A percentile compares a stretch with the other conserved stretches of the same genome.
These are phyloP conservation scores for Trichoderma gracile DNA, from an alignment of 2,329 filamentous ascomycete species.

Conservation along the genomic window DNA sequence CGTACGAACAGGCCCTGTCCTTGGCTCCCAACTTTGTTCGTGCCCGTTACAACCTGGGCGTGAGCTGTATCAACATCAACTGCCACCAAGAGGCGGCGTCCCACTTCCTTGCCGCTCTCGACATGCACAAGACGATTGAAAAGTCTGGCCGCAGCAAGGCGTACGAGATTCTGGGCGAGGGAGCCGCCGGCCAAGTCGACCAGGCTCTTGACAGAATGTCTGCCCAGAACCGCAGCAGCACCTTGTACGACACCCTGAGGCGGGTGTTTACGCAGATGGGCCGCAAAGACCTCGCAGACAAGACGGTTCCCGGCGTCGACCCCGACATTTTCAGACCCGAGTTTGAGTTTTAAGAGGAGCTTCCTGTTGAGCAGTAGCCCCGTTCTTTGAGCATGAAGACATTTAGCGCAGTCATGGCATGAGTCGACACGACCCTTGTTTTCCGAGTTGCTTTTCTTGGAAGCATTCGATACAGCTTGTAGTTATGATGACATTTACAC, in stretches of 20 bases:
- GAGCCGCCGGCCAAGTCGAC: constrained; percentile 52
- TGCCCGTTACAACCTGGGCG: constrained; percentile 93
- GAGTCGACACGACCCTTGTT: background rate
- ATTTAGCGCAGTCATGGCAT: constrained; percentile 11
- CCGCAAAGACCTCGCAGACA: constrained; percentile 80
- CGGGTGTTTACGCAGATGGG: constrained; percentile 98
- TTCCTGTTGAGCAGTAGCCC: background rate
- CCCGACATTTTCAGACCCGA: constrained; percentile 84
- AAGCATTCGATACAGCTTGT: background rate
- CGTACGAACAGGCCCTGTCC: constrained; percentile 88
- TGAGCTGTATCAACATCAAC: constrained; percentile 95
- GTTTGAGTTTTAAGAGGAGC: constrained; percentile 73
- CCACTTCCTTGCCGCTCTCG: constrained; percentile 85
- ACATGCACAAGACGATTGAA: constrained; percentile 95
- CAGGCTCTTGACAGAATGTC: constrained; percentile 82
- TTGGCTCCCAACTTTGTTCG: constrained; percentile 96
- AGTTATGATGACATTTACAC: constrained; percentile 4
- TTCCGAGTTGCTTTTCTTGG: background rate
- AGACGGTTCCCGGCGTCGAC: constrained; percentile 87
- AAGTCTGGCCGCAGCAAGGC: constrained; percentile 80
- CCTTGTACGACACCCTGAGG: constrained; percentile 89
- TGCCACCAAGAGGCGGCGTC: constrained; percentile 91
- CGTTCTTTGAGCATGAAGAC: background rate
- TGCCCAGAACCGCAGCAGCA: constrained; percentile 93
- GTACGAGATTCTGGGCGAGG: constrained; percentile 72